Evolutionary conservation across 2,329 filamentous ascomycete genomes (phyloP), one percentile per base, ranked within the genome.

Genomic region (Verticillium tricorpus): DNA sequence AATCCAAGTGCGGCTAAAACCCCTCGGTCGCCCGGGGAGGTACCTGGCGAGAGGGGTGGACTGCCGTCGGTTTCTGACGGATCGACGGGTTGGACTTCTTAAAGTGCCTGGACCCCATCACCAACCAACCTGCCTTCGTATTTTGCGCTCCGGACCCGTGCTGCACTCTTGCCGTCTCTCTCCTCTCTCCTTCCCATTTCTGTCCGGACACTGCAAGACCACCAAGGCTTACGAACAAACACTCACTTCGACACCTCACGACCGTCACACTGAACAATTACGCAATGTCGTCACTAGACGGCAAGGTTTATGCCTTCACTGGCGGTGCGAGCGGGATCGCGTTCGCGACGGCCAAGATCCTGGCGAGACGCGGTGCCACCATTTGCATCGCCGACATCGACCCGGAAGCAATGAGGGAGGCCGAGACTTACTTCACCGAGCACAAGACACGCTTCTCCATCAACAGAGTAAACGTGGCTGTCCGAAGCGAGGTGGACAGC

Each of bases 401-500:
- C 60, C 60, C 68, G 3, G 65, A 67, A n/a, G 72, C 72, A 1
- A 69, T 77, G 59, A 63, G 70, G 45, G 61, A 65, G 32, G 70
- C 75, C 3, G 65, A 71, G 37, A 68, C 66, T 1, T 71, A 75
- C 35, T 76, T 78, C 25, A 52, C 55, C 22, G 40, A 61, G 19
- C 45, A 52, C 45, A 52, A 52, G 9, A 52, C 19, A 6, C 45
- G 19, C 45, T 52, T 45, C 19, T 54, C 58, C n/a, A 52, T 65
- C 60, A 73, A 73, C n/a, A 74, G 72, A 35, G 78, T 85, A 25
- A 82, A 85, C 62, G 74, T 85, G 17, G 79, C 78, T 34, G 75
- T 78, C 59, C 74, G 76, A 57, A 67, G 70, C 5, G 73, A 83
- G 32, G 83, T 85, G 11, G 80, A 86, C 34, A 67, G 67, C 22